phyloP scores from a whole-genome alignment of 352 stramenopile genomes.

The Phytophthora aleatoria region DNA sequence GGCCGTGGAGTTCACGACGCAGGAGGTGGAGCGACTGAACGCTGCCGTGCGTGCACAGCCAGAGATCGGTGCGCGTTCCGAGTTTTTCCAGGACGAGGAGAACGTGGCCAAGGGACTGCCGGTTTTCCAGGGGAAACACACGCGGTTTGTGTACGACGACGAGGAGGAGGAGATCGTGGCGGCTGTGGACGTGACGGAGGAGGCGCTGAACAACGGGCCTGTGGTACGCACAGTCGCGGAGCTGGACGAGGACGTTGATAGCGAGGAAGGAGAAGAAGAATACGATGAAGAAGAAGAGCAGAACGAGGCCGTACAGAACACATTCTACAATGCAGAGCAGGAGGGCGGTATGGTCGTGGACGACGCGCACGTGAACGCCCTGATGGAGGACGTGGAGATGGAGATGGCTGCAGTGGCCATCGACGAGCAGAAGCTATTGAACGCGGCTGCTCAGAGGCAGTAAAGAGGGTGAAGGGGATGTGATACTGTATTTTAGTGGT shows the following conservation, averaged over 20 bases:
- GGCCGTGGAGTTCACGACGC: conserved; percentile 69
- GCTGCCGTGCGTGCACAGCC: conserved; percentile 55
- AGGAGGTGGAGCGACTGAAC: conserved; percentile 70
- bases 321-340: conserved; percentile 36
- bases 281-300: conserved; percentile 39
- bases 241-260: conserved; percentile 48
- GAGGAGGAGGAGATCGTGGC: conserved; percentile 70
- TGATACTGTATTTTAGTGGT: conserved; percentile 32
- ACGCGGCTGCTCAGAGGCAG: conserved; percentile 22
- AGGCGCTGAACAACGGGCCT: conserved; percentile 50
- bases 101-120: conserved; percentile 67
- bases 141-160: conserved; percentile 81
- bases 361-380: conserved; percentile 43
- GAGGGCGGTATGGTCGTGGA: conserved; percentile 33
- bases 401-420: conserved; percentile 68
- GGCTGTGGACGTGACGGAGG: conserved; percentile 66
- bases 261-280: conserved; percentile 46
- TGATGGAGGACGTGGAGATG: conserved; percentile 77
- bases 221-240: conserved; percentile 69
- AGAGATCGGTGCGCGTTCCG: conserved; percentile 52
- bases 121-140: conserved; percentile 82
- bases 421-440: conserved; percentile 43
- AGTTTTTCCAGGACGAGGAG: conserved; percentile 65
- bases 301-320: conserved; percentile 43
- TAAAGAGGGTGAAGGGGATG: conserved; percentile 3